These are phyloP conservation scores for Hydrangea macrophylla DNA, from an alignment of 148 eudicot genomes.

Conservation along the genomic window DNA sequence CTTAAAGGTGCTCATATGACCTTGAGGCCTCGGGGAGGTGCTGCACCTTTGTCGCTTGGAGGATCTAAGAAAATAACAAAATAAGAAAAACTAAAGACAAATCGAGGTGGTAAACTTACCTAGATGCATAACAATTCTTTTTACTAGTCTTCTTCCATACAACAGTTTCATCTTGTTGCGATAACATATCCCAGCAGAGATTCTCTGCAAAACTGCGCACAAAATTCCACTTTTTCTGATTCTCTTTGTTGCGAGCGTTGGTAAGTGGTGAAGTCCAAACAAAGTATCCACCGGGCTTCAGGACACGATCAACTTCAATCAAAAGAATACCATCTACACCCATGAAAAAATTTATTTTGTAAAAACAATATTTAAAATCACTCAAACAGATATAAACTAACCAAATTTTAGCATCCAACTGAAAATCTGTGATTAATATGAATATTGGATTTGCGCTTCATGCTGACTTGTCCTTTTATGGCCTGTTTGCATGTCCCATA, in stretches of 20 bases:
- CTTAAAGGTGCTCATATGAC: too few relatives aligned
- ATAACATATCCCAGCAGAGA: slow-evolving; percentile 85
- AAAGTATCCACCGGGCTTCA: slow-evolving; percentile 97
- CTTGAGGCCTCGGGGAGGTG: too few relatives aligned
- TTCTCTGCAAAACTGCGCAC: slow-evolving; percentile 54
- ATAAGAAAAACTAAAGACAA: background rate
- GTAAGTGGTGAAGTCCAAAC: slow-evolving; percentile 97
- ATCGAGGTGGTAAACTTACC: slow-evolving; percentile 43
- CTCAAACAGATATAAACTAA: background rate
- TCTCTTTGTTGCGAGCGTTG: slow-evolving; percentile 70
- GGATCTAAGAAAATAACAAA: too few relatives aligned
- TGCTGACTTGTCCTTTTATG: background rate
- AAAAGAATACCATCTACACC: slow-evolving; percentile 77
- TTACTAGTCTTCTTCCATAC: slow-evolving; percentile 91
- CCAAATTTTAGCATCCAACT: background rate
- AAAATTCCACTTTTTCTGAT: slow-evolving; percentile 74
- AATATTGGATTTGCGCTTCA: background rate
- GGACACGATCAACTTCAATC: slow-evolving; percentile 84
- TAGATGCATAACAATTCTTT: slow-evolving; percentile 63
- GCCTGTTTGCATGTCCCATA: too few relatives aligned
- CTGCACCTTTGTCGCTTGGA: too few relatives aligned
- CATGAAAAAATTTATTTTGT: slow-evolving; percentile 4
- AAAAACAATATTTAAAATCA: slow-evolving; percentile 5
- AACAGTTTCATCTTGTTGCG: slow-evolving; percentile 95
- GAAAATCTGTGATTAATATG: background rate